Base-by-base conservation (phyloP, 768 basidiomycete species). In the Amanita phalloides region DNA sequence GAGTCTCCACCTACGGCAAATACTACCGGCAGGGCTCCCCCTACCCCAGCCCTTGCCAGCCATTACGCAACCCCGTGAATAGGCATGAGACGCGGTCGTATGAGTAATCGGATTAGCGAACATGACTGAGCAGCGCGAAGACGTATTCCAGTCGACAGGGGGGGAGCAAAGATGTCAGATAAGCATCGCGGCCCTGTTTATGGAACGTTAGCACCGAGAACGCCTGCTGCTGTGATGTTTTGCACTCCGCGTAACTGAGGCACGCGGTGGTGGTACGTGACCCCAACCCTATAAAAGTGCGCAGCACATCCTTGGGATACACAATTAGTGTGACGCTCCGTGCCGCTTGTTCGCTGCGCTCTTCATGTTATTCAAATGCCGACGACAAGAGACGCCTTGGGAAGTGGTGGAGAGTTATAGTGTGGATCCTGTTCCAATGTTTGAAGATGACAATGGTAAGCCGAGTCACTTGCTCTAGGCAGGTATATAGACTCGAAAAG, bases 331-430 rank as follows among this genome's bases (percentile, higher is more conserved):
- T 32, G 25, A 9, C 26, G 20, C 26, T 7, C 26, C 30, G 44
- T 32, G 44, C 26, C 26, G 17, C 14, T 14, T n/a, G 23, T 44
- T 44, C 26, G 23, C 28, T 30, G 13, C 21, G n/a, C 17, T 23
- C 36, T 17, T 37, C 49, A 37, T 43, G 56, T 64, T 74, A 58
- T 69, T 75, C 58, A 67, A 57, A 21, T 76, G 84, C 57, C 74
- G 78, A 55, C 73, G 78, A 54, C 77, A 72, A 55, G 77, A 83
- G 60, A 67, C 68, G 7, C 77, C 84, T 35, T 90, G 87, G 87
- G 87, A 90, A 67, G 86, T 89, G 38, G 82, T 88, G 26, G 80
- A 81, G 53, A 79, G 72, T 60, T 77, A 75, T 59, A 65, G 70
- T 30, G 77, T 90, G 45, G 76, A 81, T 43, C 81, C 86, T 23